Evolutionary conservation across 2,329 filamentous ascomycete genomes (phyloP), one percentile per base, ranked within the genome.

Genomic region (Fusarium sp.): DNA sequence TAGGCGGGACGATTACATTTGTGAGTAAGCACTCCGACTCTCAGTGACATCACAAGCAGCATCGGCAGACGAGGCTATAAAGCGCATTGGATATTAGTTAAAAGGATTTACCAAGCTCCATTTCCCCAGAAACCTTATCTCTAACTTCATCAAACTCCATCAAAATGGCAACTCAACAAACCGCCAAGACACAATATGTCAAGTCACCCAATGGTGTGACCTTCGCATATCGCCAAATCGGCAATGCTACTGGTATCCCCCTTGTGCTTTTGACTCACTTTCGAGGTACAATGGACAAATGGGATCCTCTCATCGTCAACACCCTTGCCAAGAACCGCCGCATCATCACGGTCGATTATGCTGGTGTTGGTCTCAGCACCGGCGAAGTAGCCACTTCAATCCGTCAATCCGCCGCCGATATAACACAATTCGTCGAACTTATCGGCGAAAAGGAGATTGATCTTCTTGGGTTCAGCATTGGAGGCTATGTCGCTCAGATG

Each of bases 61-160:
- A 36, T 0, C 10, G 3, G 7, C 5, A 38, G 7, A 6, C 7
- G 15, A n/a, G 8, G 20, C 8, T 3, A 54, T 41, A 54, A 54
- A 5, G n/a, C 7, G 0, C 28, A 10, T 31, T 0, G 7, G 24
- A 18, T 5, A 0, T 10, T 22, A 31, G 3, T 3, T n/a, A 3
- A 3, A 18, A 18, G 7, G 1, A 2, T 6, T 18, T 0, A 1
- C 5, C 6, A 28, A 39, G 15, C 7, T 8, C 8, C 15, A 16
- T 1, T n/a, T 14, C 33, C 35, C 51, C 35, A 41, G 0, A 28
- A 38, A 20, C 16, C 13, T 31, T 41, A 55, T 55, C 15, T 41
- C 16, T 6, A 55, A 42, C 22, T 3, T 31, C 20, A 31, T 47
- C 20, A 30, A 31, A 1, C 0, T 5, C 24, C 7, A 16, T 24